Base-by-base conservation (phyloP, 345 rosid genomes). In the Salix dunnii region DNA sequence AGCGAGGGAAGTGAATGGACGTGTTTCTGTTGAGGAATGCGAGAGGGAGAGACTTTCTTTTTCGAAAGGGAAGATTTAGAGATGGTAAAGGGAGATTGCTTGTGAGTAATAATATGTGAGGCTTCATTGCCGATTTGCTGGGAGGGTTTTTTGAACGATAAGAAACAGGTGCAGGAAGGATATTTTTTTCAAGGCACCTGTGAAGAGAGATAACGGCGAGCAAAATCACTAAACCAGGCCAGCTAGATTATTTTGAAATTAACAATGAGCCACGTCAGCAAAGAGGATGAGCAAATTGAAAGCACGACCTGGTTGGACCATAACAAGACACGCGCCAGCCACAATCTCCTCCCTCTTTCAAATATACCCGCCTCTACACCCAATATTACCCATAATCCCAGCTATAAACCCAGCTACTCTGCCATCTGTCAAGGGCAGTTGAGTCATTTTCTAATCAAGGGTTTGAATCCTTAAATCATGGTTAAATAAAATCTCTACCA, bases 21-120 rank as follows among this genome's bases (percentile, higher is more conserved):
- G 72, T 23, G 53, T 42, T 76, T 51, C 71, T 28, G 48, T 43
- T 31, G 73, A 74, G 83, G 21, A 74, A 74, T 46, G 83, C 67
- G 21, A 77, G 46, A n/a, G 81, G 74, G 30, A 3, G 77, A 73
- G 40, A 7, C 69, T 23, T 55, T 28, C 36, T 20, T 10, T 14
- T 3, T 30, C n/a, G 60, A 4, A 10, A 28, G 28, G 63, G 71
- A 74, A 68, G 64, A 36, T 20, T 14, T 4, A 8, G 69, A 16
- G 33, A 68, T 2, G 74, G 74, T 14, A 64, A 25, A 53, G 68
- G 53, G 12, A 31, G n/a, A 48, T 43, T 42, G 17, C 16, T 49
- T 35, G 46, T 21, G 3, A 75, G 23, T 30, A 49, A n/a, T 30
- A 49, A n/a, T 30, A 23, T 14, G 33, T 21, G 71, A 49, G 77